Evolutionary conservation across 2,329 filamentous ascomycete species (phyloP), one percentile per base, ranked within the genome.

Genomic region (Xenoacremonium recifei): DNA sequence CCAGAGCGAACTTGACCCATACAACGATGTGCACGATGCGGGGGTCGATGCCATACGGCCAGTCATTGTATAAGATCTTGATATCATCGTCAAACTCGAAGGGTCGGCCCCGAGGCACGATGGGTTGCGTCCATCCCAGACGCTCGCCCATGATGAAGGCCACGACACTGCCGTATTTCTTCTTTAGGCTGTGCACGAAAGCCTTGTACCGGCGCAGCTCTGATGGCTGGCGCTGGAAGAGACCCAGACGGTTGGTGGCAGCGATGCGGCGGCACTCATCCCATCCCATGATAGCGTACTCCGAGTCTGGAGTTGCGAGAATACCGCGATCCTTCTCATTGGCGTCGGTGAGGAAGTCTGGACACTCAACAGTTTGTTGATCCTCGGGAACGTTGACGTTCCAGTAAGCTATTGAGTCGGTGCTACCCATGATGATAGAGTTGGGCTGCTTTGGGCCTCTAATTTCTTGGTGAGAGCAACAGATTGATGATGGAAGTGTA

Each of bases 1-100:
- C 75, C 18, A 96, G 71, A 35, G 78, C 74, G 58, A 95, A 96
- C 65, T 96, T 96, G 35, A 87, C 93, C 92, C 92, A 97, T 11
- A 96, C 82, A 5, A 96, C 88, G 3, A 96, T 72, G 62, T 96
- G 92, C 13, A 88, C 79, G 50, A 96, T 91, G 38, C 78, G 75
- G 35, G 71, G 60, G 55, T 93, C 89, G 39, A 96, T 74, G 0
- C 89, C 90, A 59, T 96, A 97, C 1, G 92, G 92, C 88, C 90
- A 96, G 73, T 97, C 91, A 60, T 97, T 97, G 67, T 79, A 80
- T 30, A 96, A 65, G 35, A 95, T 83, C 63, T 82, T 89, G 55
- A 84, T 68, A 58, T 93, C 85, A 9, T 71, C 69, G 1, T 64
- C 64, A 40, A 51, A 57, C 48, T 69, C 65, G 48, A 81, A 76